Evolutionary conservation across 2,329 filamentous ascomycete species (phyloP).

Genomic region (Zymoseptoria brevis): DNA sequence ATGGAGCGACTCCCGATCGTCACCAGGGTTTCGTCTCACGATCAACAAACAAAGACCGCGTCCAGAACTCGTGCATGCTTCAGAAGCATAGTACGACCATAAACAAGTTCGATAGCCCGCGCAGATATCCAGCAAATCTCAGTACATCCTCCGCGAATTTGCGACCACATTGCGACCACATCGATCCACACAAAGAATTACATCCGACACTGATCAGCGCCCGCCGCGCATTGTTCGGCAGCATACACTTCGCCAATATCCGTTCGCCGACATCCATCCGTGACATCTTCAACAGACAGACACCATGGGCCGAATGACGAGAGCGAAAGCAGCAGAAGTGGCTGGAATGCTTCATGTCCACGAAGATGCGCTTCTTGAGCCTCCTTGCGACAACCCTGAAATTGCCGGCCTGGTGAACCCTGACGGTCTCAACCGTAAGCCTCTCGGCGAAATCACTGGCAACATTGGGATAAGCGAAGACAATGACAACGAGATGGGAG

Average conservation of each 20-base stretch:
- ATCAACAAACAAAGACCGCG: neutral
- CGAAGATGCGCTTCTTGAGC: slow-evolving; percentile 27
- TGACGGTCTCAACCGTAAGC: slow-evolving; percentile 24
- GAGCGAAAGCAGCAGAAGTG: slow-evolving; percentile 34
- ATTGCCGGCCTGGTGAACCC: slow-evolving; percentile 5
- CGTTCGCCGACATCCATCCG: neutral
- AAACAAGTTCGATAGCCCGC: neutral
- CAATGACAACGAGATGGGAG: slow-evolving; percentile 26
- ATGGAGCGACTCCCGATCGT: neutral
- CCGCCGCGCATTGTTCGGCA: neutral
- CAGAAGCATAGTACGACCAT: neutral
- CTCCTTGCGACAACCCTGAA: slow-evolving; percentile 15
- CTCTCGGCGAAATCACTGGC: slow-evolving; percentile 37
- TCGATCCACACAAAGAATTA: neutral
- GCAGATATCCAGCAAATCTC: neutral
- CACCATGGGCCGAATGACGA: slow-evolving; percentile 34
- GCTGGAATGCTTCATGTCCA: slow-evolving; percentile 32
- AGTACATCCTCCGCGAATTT: neutral
- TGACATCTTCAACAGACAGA: neutral
- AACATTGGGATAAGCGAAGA: slow-evolving; percentile 23
- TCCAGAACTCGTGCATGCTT: neutral
- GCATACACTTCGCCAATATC: neutral
- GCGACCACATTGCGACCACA: neutral
- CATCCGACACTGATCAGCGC: neutral
- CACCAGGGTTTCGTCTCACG: neutral